Evolutionary conservation across 352 stramenopile species (phyloP).

Genomic region (Pythium aristosporum): DNA sequence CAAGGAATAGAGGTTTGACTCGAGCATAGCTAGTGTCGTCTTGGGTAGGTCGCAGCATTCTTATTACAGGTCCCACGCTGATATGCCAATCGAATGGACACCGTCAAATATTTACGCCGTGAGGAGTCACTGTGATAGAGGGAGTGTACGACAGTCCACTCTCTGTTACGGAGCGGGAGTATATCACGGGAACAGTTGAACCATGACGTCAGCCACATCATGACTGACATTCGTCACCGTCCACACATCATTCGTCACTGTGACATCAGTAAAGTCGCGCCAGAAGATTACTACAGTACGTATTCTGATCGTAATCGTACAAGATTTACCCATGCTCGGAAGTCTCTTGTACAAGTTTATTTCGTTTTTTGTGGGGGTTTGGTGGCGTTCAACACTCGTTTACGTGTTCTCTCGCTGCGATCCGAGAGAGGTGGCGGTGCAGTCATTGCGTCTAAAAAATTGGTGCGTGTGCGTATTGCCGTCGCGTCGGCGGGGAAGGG

Average conservation of each 20-base stretch:
- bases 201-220: too few relatives aligned
- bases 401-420: constrained; percentile 2
- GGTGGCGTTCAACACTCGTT: constrained; percentile 2
- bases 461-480: constrained; percentile 4
- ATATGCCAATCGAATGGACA: constrained; percentile 7
- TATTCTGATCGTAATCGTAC: too few relatives aligned
- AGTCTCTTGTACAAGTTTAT: constrained; percentile 15
- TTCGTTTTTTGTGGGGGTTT: not conserved
- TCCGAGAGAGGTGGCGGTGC: constrained; percentile 7
- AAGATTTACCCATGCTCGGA: not conserved
- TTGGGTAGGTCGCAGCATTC: too few relatives aligned
- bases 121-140: not conserved
- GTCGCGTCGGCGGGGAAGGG: not conserved
- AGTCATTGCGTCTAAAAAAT: constrained; percentile 26
- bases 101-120: constrained; percentile 15
- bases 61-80: too few relatives aligned
- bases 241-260: too few relatives aligned
- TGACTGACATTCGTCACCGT: too few relatives aligned
- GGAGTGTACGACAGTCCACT: not conserved
- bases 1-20: not conserved
- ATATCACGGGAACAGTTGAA: too few relatives aligned
- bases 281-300: too few relatives aligned
- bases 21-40: too few relatives aligned
- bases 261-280: not conserved
- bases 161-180: too few relatives aligned